These are phyloP conservation scores for Hamamelis virginiana DNA, from an alignment of 164 flowering plant genomes.

Conservation along the genomic window DNA sequence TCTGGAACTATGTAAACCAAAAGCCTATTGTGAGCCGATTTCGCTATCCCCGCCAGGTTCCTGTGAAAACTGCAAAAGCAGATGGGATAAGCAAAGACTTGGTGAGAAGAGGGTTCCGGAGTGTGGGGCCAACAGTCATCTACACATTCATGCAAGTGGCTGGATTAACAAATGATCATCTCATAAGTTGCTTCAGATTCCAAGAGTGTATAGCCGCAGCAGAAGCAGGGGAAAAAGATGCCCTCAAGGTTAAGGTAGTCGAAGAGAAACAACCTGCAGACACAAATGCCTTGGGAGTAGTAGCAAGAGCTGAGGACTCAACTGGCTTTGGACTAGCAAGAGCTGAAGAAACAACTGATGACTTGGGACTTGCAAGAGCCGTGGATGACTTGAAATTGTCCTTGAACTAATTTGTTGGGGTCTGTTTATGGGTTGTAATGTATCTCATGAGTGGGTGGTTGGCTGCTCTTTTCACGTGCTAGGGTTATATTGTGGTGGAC, in stretches of 20 bases:
- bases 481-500: background rate
- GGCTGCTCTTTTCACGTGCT: background rate
- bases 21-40: slow-evolving; percentile 41
- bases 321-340: background rate
- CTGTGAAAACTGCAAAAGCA: slow-evolving; percentile 54
- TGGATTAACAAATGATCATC: slow-evolving; percentile 57
- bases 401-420: slow-evolving; percentile 4
- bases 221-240: slow-evolving; percentile 12
- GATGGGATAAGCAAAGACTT: slow-evolving; percentile 58
- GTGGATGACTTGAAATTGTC: slow-evolving; percentile 9
- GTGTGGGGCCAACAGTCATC: slow-evolving; percentile 54
- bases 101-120: slow-evolving; percentile 46
- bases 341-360: background rate
- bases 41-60: slow-evolving; percentile 53
- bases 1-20: slow-evolving; percentile 53
- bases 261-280: slow-evolving; percentile 17
- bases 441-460: background rate
- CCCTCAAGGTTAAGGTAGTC: slow-evolving; percentile 1
- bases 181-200: slow-evolving; percentile 47
- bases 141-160: slow-evolving; percentile 61
- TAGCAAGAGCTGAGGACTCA: slow-evolving; percentile 12
- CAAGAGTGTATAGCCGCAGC: slow-evolving; percentile 31
- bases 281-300: slow-evolving; percentile 9
- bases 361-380: background rate
- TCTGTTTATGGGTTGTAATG: background rate